phyloP scores from a whole-genome alignment of 2,329 filamentous ascomycete genomes.

The Pestalotiopsis fici region DNA sequence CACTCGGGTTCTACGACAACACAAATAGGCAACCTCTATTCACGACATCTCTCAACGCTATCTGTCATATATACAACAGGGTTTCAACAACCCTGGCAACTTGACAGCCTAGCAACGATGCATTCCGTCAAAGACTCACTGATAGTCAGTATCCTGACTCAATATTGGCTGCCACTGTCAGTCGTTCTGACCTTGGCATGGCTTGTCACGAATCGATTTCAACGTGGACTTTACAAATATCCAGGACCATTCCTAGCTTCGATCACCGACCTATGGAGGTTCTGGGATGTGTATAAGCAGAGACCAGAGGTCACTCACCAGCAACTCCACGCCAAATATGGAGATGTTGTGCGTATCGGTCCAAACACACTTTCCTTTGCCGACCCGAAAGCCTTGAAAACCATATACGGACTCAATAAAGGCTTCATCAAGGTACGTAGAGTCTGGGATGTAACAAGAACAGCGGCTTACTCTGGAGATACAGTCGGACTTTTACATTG shows the following conservation, averaged over 20 bases:
- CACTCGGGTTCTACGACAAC: not conserved
- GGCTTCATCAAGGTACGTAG: slow-evolving; percentile 70
- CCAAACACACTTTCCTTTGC: slow-evolving; percentile 76
- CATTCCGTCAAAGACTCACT: slow-evolving; percentile 34
- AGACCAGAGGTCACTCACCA: slow-evolving; percentile 69
- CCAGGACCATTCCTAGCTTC: slow-evolving; percentile 72
- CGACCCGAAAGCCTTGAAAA: slow-evolving; percentile 71
- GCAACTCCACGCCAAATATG: slow-evolving; percentile 68
- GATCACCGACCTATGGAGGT: slow-evolving; percentile 73
- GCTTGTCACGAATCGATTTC: slow-evolving; percentile 49
- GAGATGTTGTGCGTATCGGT: slow-evolving; percentile 73
- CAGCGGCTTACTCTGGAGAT: slow-evolving; percentile 10
- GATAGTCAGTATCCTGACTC: slow-evolving; percentile 31
- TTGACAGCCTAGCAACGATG: slow-evolving; percentile 10
- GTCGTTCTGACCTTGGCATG: slow-evolving; percentile 36
- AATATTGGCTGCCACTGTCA: slow-evolving; percentile 45
- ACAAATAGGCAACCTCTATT: not conserved
- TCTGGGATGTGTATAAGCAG: slow-evolving; percentile 66
- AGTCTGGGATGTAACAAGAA: not conserved
- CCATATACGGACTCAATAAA: slow-evolving; percentile 82
- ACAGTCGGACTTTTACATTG: slow-evolving; percentile 78
- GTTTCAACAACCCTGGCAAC: slow-evolving; percentile 19
- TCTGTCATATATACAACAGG: not conserved
- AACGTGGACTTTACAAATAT: slow-evolving; percentile 66
- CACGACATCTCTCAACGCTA: not conserved